Conservation (phyloP, 2,329 filamentous ascomycete genomes). For the Aspergillus chevalieri region DNA sequence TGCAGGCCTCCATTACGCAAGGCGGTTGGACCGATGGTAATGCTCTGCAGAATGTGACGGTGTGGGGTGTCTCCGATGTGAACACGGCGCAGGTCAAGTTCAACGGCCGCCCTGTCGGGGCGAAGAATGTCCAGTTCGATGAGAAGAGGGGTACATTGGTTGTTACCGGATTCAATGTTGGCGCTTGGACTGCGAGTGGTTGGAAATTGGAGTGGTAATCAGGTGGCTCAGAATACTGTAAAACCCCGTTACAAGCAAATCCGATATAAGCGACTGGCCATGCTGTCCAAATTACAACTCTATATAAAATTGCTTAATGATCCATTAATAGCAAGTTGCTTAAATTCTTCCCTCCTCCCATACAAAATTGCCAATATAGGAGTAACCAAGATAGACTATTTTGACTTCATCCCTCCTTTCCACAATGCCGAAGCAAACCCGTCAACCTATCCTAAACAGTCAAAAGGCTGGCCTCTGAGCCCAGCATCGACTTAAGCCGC, state of each 20-base stretch:
- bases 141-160: constrained; percentile 22
- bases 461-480: no score
- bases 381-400: not conserved
- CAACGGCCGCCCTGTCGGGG: no score
- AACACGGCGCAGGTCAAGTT: constrained; percentile 20
- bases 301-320: not conserved
- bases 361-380: not conserved
- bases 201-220: no score
- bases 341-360: no score
- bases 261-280: not conserved
- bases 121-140: constrained; percentile 50
- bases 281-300: not conserved
- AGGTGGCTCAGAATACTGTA: no score
- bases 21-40: constrained; percentile 55
- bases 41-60: constrained; percentile 55
- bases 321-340: not conserved
- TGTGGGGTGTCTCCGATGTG: constrained; percentile 58
- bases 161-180: no score
- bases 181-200: no score
- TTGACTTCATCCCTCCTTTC: not conserved
- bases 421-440: no score
- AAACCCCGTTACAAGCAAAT: not conserved
- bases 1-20: constrained; percentile 41
- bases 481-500: no score
- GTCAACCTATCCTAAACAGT: no score